Base-by-base conservation (phyloP, 2,329 filamentous ascomycete genomes). In the Nemania sp. region DNA sequence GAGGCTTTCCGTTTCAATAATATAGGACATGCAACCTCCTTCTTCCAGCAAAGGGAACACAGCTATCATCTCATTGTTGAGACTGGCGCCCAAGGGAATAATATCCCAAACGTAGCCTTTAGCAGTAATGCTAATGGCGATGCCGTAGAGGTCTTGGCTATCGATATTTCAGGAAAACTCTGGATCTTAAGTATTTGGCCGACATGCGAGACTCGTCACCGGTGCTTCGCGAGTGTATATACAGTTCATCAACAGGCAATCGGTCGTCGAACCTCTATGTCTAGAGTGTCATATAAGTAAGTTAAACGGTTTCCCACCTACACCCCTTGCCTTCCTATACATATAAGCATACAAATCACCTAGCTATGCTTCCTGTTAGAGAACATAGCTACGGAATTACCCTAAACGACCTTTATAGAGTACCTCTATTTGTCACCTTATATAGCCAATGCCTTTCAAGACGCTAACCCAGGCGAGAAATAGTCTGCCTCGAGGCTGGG, bases 101-200 rank as follows among this genome's bases (percentile, higher is more conserved):
- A 89, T 53, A 80, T 88, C 1, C 87, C 87, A 5, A 86, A 83
- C 60, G 76, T 89, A n/a, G 78, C 82, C 27, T 88, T 89, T 69
- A 73, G 82, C 57, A 82, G 84, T 60, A 81, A 86, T 64, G 70
- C 77, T 0, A 47, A 79, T 1, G 87, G 87, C 1, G 72, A 82
- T 2, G 87, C 86, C 2, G 81, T 85, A 5, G 84, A 83, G 68
- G 74, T 89, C 0, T 80, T 82, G 26, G 86, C 84, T 0, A 76
- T 87, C 26, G 87, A 88, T 52, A 84, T 89, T 45, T 73, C 76
- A 11, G 87, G 85, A 1, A 76, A 70, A 10, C 73, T 82, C 5
- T 88, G 84, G 83, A 67, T 88, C 13, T 79, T 86, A 49, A 80
- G 86, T 51, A 87, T 89, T 15, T 89, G 86, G 86, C 20, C 45